Base-by-base conservation (phyloP, 2,329 filamentous ascomycete genomes). In the Neofusicoccum parvum region DNA sequence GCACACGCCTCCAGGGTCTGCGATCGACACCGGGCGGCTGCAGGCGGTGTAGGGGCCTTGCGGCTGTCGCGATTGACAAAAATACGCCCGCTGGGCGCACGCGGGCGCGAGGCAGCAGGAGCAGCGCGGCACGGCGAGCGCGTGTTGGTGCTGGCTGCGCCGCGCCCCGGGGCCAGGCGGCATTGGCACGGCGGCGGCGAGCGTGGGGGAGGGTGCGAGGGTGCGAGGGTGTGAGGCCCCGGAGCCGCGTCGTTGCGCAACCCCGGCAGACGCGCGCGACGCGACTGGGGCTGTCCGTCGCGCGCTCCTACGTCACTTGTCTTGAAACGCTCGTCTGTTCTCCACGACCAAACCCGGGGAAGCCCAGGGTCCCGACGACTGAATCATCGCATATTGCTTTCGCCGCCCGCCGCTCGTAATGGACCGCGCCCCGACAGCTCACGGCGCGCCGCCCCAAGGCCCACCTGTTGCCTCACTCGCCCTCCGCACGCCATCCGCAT, bases 271-370 rank as follows among this genome's bases (percentile, higher is more conserved):
- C 54, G 39, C 27, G 27, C 27, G 23, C 23, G 23, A 23, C 54
- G 39, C 41, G 41, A 32, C 41, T 15, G 20, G 53, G 37, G 14
- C 12, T 20, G n/a, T 43, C 53, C 53, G 15, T 56, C 53, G 51
- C 36, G n/a, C 34, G n/a, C 10, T 34, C 10, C 17, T 32, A 59
- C 54, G 54, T 46, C 54, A 59, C 54, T 23, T 34, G 23, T 45
- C 39, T 59, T 37, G 41, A 34, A n/a, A 12, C 53, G 37, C 34
- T 17, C 17, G 23, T 49, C 45, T 49, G 46, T 10, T 59, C 56
- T 60, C 56, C 56, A 48, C 56, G 32, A 48, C 34, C 41, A 23
- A 60, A 60, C 56, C 56, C 43, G 39, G 43, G 56, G 39, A 60
- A 48, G 27, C 11, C 39, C 43, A 45, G 43, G 32, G 20, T 15